Conservation (phyloP, 345 rosid genomes). For the Rhizophora mangle region DNA sequence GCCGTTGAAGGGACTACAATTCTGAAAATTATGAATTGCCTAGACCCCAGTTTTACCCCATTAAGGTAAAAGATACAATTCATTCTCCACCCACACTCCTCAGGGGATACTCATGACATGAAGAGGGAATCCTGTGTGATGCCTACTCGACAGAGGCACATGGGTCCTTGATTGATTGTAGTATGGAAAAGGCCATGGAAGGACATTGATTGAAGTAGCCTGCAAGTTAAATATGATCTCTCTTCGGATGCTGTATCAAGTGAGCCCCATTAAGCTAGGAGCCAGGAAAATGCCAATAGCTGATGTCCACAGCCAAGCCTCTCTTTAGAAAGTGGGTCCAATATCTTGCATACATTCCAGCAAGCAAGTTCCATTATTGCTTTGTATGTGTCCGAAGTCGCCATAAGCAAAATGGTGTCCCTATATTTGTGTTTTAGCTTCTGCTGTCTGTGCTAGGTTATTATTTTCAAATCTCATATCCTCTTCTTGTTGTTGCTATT, state of each 20-base stretch:
- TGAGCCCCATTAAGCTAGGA: conserved; percentile 19
- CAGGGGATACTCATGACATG: conserved; percentile 15
- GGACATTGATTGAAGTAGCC: conserved; percentile 12
- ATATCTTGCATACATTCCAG: conserved; percentile 11
- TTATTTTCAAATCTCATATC: conserved; percentile 1
- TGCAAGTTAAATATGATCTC: conserved; percentile 16
- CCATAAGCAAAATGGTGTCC: conserved; percentile 7
- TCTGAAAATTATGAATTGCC: conserved; percentile 6
- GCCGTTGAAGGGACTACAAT: neutral
- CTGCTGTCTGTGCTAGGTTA: neutral
- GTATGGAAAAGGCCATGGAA: conserved; percentile 19
- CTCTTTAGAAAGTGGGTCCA: conserved; percentile 11
- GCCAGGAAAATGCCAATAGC: conserved; percentile 8
- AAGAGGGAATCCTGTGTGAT: conserved; percentile 15
- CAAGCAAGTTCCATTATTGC: conserved; percentile 18
- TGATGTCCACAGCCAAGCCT: conserved; percentile 10
- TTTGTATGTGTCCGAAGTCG: neutral
- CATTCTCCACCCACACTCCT: conserved; percentile 9
- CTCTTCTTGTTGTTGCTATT: conserved; percentile 20
- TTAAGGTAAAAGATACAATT: conserved; percentile 6
- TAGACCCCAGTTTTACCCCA: neutral
- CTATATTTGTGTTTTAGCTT: conserved; percentile 3
- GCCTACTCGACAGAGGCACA: conserved; percentile 34
- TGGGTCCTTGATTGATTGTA: conserved; percentile 29
- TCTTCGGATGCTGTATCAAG: conserved; percentile 8